Evolutionary conservation across 73 alveolate genomes (phyloP).

Genomic region (Loxodes magnus): DNA sequence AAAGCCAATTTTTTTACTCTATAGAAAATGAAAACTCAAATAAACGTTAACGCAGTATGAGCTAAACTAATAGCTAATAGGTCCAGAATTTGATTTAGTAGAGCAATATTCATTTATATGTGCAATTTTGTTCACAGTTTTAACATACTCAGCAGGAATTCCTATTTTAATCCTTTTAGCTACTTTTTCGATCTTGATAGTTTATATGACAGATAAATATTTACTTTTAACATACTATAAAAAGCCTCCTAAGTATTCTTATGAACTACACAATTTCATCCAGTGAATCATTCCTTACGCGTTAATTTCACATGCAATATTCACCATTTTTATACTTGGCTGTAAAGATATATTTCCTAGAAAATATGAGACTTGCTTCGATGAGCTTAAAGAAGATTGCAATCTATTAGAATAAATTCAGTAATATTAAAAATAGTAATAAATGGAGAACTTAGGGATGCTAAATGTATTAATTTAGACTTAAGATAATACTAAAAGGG

Average conservation of each 20-base stretch:
- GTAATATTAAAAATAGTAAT: too few species aligned
- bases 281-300: constrained; percentile 13
- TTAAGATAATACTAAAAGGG: too few species aligned
- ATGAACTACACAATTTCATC: constrained; percentile 5
- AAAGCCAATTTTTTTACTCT: too few species aligned
- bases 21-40: constrained; percentile 21
- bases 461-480: too few species aligned
- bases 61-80: constrained; percentile 27
- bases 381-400: too few species aligned
- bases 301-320: constrained; percentile 23
- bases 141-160: constrained; percentile 43
- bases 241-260: constrained; percentile 29
- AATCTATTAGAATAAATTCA: too few species aligned
- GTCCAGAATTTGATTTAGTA: constrained; percentile 48
- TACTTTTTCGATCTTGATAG: constrained; percentile 10
- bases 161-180: constrained; percentile 34
- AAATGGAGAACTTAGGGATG: too few species aligned
- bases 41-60: constrained; percentile 25
- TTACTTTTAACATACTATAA: constrained; percentile 18
- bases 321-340: constrained; percentile 36
- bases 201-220: constrained; percentile 43
- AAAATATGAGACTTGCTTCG: too few species aligned
- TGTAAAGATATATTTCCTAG: constrained; percentile 6
- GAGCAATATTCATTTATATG: constrained; percentile 30
- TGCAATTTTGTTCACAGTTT: constrained; percentile 13